Evolutionary conservation across 2,329 filamentous ascomycete species (phyloP).

Genomic region (Cladosporium sp.): DNA sequence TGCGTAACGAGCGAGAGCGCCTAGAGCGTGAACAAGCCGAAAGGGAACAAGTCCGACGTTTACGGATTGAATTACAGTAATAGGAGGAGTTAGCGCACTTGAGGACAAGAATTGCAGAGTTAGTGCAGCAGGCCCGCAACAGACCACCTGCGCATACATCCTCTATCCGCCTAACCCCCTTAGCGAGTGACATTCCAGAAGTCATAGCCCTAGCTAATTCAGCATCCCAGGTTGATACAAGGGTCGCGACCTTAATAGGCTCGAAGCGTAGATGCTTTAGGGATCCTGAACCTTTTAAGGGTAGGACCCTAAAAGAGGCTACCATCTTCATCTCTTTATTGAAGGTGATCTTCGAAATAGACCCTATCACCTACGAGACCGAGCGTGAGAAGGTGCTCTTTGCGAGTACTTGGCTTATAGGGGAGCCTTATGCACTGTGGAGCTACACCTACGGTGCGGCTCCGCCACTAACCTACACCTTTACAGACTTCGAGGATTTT

Average conservation of each 20-base stretch:
- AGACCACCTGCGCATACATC: no score
- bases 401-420: not conserved
- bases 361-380: not conserved
- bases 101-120: no score
- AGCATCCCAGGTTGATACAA: not conserved
- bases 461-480: not conserved
- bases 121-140: no score
- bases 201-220: not conserved
- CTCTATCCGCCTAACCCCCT: no score
- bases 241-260: not conserved
- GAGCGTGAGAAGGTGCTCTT: not conserved
- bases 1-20: no score
- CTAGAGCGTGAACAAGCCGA: no score
- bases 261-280: not conserved
- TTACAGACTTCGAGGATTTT: not conserved
- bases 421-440: not conserved
- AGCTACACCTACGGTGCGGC: not conserved
- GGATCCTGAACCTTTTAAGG: not conserved
- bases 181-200: not conserved
- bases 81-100: no score
- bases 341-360: not conserved
- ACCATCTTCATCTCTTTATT: not conserved
- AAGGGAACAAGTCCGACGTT: no score
- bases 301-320: not conserved
- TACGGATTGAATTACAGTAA: no score